Evolutionary conservation across 257 asterid genomes (phyloP).

Genomic region (Paraleonurus japonicus): DNA sequence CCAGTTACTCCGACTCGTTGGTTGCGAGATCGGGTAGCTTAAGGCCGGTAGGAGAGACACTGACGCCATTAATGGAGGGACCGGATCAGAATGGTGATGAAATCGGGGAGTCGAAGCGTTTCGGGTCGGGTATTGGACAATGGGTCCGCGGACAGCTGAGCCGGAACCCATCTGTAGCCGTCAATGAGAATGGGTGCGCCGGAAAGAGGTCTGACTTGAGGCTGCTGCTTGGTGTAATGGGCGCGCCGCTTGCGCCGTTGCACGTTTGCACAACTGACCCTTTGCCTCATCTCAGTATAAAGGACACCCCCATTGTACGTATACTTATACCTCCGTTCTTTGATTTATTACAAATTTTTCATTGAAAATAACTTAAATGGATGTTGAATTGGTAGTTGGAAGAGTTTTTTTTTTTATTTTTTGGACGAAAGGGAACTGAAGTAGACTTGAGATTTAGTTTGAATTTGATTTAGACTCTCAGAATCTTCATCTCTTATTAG

Average conservation of each 20-base stretch:
- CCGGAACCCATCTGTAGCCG: conserved; percentile 58
- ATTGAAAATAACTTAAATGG: not conserved
- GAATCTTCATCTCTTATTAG: not conserved
- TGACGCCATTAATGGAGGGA: conserved; percentile 77
- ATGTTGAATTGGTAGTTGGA: not conserved
- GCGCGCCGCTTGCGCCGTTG: conserved; percentile 94
- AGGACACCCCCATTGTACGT: conserved; percentile 86
- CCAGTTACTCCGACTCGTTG: conserved; percentile 33
- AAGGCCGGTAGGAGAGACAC: conserved; percentile 65
- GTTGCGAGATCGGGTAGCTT: conserved; percentile 72
- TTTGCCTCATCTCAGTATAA: conserved; percentile 87
- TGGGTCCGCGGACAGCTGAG: conserved; percentile 72
- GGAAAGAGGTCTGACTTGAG: conserved; percentile 81
- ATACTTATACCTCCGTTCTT: not conserved
- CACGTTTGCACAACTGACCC: conserved; percentile 81
- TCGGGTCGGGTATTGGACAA: conserved; percentile 62
- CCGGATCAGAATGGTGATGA: conserved; percentile 72
- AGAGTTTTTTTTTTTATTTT: not conserved
- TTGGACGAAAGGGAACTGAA: not conserved
- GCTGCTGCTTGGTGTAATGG: conserved; percentile 91
- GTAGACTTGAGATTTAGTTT: conserved; percentile 16
- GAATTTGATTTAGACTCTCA: conserved; percentile 1
- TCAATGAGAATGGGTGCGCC: conserved; percentile 37
- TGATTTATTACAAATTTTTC: not conserved
- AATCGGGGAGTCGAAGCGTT: conserved; percentile 56